phyloP scores from a whole-genome alignment of 2,329 filamentous ascomycete genomes.

The Epichloe sp. region DNA sequence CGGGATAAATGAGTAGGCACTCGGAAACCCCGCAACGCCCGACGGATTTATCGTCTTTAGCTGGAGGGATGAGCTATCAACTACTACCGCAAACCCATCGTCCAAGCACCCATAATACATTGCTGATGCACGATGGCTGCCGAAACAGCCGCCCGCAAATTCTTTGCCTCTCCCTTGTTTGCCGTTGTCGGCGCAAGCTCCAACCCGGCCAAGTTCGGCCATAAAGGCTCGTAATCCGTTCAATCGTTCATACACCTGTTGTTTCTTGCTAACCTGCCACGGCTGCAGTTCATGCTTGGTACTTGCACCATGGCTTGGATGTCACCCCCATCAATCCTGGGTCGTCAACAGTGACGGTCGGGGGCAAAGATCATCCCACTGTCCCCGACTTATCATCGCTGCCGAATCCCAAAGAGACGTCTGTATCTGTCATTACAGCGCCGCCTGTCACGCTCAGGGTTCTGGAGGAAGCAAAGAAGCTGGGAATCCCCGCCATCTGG shows the following conservation, averaged over 20 bases:
- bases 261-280: not conserved
- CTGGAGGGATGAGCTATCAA: no score
- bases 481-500: constrained; percentile 67
- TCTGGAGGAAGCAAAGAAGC: constrained; percentile 61
- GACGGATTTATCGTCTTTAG: not conserved
- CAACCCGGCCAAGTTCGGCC: constrained; percentile 73
- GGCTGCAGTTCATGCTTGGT: constrained; percentile 73
- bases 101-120: not conserved
- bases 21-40: not conserved
- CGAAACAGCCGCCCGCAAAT: constrained; percentile 58
- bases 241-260: not conserved
- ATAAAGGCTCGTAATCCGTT: constrained; percentile 51
- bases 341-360: constrained; percentile 48
- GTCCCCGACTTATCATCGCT: constrained; percentile 53
- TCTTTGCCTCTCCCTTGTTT: constrained; percentile 69
- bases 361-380: constrained; percentile 44
- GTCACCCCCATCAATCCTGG: constrained; percentile 77
- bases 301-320: constrained; percentile 60
- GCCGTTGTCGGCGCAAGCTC: constrained; percentile 85
- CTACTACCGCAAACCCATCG: no score
- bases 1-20: constrained; percentile 1
- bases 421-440: constrained; percentile 77
- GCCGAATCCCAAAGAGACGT: constrained; percentile 53
- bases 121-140: constrained; percentile 36
- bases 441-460: constrained; percentile 63